A percentile compares a stretch with the other conserved stretches of the same genome.
Evolutionary conservation across 768 basidiomycete species (phyloP).

Genomic region (Tricholoma terreum): DNA sequence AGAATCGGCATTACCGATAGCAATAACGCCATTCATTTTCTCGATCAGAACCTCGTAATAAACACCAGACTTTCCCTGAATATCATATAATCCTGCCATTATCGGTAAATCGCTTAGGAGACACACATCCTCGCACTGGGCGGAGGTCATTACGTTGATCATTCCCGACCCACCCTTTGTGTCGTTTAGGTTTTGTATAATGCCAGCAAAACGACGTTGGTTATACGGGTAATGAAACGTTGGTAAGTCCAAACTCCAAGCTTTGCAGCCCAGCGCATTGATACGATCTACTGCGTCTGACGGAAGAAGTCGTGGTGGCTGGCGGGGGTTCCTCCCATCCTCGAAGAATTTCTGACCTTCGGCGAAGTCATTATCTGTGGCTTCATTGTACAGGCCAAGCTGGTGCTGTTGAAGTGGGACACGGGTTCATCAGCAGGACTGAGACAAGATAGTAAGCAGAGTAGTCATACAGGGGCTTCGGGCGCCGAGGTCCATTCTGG

Average conservation of each 20-base stretch:
- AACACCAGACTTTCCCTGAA: constrained; percentile 50
- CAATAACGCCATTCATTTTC: constrained; percentile 57
- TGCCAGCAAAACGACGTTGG: constrained; percentile 43
- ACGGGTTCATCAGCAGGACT: background rate
- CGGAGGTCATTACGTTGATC: constrained; percentile 39
- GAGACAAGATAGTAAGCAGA: background rate
- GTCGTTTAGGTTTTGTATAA: constrained; percentile 35
- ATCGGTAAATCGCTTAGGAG: constrained; percentile 61
- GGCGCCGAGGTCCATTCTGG: constrained; percentile 62
- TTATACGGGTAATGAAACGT: background rate
- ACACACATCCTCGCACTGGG: constrained; percentile 46
- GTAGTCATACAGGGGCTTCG: constrained; percentile 38
- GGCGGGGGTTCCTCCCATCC: constrained; percentile 27
- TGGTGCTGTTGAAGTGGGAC: constrained; percentile 28
- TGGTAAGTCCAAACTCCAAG: constrained; percentile 52
- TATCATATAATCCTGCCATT: constrained; percentile 57
- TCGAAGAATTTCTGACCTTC: constrained; percentile 51
- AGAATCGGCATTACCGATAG: constrained; percentile 43
- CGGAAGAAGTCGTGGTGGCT: constrained; percentile 45
- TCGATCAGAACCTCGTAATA: constrained; percentile 63
- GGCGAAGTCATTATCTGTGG: constrained; percentile 51
- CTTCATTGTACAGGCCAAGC: constrained; percentile 54
- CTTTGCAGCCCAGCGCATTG: constrained; percentile 39
- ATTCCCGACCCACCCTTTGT: constrained; percentile 30
- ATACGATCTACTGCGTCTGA: constrained; percentile 55